phyloP scores from a whole-genome alignment of 768 basidiomycete genomes.

The Boletus patriciae region DNA sequence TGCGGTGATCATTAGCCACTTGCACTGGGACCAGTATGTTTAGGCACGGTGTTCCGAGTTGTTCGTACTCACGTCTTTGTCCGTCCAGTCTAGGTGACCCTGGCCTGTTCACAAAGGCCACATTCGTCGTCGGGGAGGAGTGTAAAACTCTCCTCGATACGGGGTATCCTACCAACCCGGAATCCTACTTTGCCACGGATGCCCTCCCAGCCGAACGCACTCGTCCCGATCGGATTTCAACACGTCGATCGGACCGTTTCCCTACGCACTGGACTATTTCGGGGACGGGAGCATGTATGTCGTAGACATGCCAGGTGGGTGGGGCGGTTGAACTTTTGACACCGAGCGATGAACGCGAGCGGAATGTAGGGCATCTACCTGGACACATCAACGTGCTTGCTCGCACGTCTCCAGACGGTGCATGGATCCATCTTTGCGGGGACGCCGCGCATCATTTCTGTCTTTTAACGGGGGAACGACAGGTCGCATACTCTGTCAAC shows the following conservation, averaged over 20 bases:
- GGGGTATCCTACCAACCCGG: constrained; percentile 43
- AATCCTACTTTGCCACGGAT: constrained; percentile 30
- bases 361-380: constrained; percentile 41
- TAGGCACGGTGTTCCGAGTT: neutral
- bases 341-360: neutral
- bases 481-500: constrained; percentile 31
- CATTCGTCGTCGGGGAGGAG: constrained; percentile 47
- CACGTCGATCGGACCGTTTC: constrained; percentile 48
- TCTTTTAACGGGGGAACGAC: constrained; percentile 43
- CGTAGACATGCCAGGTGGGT: constrained; percentile 46
- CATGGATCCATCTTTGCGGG: constrained; percentile 54
- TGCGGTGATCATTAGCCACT: constrained; percentile 47
- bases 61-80: neutral
- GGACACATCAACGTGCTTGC: constrained; percentile 55
- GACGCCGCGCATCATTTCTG: constrained; percentile 55
- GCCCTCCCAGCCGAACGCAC: constrained; percentile 40
- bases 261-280: constrained; percentile 49
- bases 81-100: constrained; percentile 41
- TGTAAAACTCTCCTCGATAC: constrained; percentile 34
- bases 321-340: neutral
- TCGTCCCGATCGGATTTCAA: constrained; percentile 28
- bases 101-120: constrained; percentile 42
- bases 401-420: constrained; percentile 51
- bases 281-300: constrained; percentile 57
- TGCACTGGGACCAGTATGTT: constrained; percentile 47